Percentiles rank a stretch among this genome's conserved stretches.
phyloP scores from a whole-genome alignment of 352 stramenopile genomes.

The Globisporangium mamillatum region DNA sequence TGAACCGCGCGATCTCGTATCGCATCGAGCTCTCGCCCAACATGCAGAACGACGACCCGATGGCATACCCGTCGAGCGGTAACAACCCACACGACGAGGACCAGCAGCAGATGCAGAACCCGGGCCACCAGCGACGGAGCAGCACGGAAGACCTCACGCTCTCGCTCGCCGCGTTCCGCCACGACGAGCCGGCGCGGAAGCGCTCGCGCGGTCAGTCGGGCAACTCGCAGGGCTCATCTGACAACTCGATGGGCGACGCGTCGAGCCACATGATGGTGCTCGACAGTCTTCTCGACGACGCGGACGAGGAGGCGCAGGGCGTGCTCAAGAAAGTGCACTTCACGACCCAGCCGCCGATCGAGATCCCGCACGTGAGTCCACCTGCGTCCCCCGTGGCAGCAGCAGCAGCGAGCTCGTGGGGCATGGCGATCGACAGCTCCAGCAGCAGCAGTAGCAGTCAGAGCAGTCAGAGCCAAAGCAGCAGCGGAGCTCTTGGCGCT shows the following conservation, averaged over 20 bases:
- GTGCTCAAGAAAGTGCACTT: conserved; percentile 24
- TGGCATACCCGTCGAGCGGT: conserved; percentile 20
- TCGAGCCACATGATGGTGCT: conserved; percentile 2
- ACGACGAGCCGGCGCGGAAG: conserved; percentile 32
- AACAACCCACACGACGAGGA: conserved; percentile 26
- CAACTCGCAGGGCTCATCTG: conserved; percentile 52
- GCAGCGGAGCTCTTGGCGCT: background rate
- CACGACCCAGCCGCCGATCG: conserved; percentile 15
- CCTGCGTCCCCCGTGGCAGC: background rate
- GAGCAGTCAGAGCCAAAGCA: background rate
- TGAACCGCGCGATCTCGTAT: conserved; percentile 79
- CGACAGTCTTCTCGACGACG: conserved; percentile 2
- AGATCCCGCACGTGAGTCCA: conserved; percentile 18
- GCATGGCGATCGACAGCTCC: background rate
- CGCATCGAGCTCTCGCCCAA: conserved; percentile 65
- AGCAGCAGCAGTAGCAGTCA: background rate
- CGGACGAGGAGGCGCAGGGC: background rate
- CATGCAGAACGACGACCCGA: conserved; percentile 44
- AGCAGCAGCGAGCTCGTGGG: conserved; percentile 1
- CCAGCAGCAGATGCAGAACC: conserved; percentile 23
- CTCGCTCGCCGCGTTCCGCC: conserved; percentile 17
- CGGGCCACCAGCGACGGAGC: conserved; percentile 12
- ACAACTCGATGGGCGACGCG: conserved; percentile 31
- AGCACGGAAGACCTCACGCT: conserved; percentile 38
- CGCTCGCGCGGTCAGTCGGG: conserved; percentile 49